Evolutionary conservation across 768 basidiomycete species (phyloP), one percentile per base, ranked within the genome.

Genomic region (Lepiota brunneoincarnata): DNA sequence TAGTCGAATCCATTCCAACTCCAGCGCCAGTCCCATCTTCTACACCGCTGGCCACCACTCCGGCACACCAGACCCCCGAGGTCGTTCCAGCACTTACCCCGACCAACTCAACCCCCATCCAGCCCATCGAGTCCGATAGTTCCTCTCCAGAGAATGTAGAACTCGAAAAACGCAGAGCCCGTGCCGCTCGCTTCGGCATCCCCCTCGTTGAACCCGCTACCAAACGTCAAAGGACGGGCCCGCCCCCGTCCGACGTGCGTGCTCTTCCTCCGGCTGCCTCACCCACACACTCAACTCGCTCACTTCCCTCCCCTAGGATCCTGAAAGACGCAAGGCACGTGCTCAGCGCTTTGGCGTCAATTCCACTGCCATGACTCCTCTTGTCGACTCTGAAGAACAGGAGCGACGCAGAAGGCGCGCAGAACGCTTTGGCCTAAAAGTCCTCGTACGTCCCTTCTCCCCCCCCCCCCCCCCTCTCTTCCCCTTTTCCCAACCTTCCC

Each of bases 171-270:
- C 81, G 83, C 49, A 80, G 71, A 63, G 72, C 75, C 39, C 81
- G 87, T 38, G 86, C 87, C 4, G 83, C 74, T 15, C 81, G 87
- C n/a, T 89, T 89, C 59, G 84, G 84, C 28, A 82, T 86, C n/a
- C 78, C 84, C 3, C 61, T 86, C 6, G 79, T 86, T 7, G 74
- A 78, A 23, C 54, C 63, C 4, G 56, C 65, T 42, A 47, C 71
- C 57, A 66, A 68, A 44, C 50, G 57, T 23, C 48, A 54, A 47
- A 35, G 24, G 55, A 31, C 31, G 7, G 31, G 31, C 7, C 4
- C 34, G 28, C 52, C 1, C 31, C 51, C 17, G 48, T 39, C 31
- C 50, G 56, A 56, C 23, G 56, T 28, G 31, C 37, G 57, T 50
- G 31, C 45, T 65, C 54, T 42, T 47, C 45, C 37, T 26, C 20